phyloP scores from a whole-genome alignment of 257 asterid genomes.

The Lavandula angustifolia region DNA sequence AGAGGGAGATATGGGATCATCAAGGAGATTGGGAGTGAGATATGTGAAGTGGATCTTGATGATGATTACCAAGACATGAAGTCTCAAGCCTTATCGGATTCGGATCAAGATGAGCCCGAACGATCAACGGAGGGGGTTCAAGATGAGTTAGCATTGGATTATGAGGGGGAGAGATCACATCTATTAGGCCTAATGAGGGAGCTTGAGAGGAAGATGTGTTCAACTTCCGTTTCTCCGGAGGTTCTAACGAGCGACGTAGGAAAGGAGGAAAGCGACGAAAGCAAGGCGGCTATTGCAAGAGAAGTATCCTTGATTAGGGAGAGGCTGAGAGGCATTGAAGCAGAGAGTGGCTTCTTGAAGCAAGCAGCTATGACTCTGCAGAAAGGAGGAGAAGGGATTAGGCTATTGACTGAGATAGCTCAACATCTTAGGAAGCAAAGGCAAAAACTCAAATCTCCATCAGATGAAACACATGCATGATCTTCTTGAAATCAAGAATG shows the following conservation, averaged over 20 bases:
- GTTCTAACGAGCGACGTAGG: conserved; percentile 22
- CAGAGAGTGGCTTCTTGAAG: conserved; percentile 82
- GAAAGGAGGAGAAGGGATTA: conserved; percentile 66
- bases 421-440: conserved; percentile 65
- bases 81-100: conserved; percentile 56
- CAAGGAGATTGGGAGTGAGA: conserved; percentile 61
- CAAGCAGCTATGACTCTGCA: conserved; percentile 80
- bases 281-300: conserved; percentile 47
- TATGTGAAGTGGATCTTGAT: conserved; percentile 65
- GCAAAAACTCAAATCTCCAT: conserved; percentile 32
- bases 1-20: conserved; percentile 57
- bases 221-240: conserved; percentile 23
- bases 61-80: conserved; percentile 70
- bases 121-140: conserved; percentile 18
- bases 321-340: conserved; percentile 75
- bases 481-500: neutral
- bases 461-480: conserved; percentile 29
- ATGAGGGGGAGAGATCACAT: conserved; percentile 56
- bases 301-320: conserved; percentile 64
- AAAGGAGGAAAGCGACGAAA: conserved; percentile 15
- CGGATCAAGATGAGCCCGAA: conserved; percentile 37
- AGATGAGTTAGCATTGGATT: conserved; percentile 53
- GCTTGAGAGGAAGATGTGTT: conserved; percentile 48
- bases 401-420: conserved; percentile 80
- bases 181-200: conserved; percentile 55